Evolutionary conservation across 345 rosid genomes (phyloP).

Genomic region (Viola odorata): DNA sequence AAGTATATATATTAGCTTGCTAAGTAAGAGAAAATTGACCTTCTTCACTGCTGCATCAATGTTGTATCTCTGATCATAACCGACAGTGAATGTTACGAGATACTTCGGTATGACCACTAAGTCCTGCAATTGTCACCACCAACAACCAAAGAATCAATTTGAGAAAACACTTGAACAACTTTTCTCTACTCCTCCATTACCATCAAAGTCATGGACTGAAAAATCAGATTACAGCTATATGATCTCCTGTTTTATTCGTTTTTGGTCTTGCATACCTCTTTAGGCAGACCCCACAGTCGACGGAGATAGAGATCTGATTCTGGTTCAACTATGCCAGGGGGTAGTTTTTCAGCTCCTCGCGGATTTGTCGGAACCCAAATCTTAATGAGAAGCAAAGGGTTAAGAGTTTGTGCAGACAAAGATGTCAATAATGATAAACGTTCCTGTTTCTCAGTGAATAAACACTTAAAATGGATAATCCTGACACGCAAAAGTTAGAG

Average conservation of each 20-base stretch:
- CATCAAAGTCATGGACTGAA: neutral
- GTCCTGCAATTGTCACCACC: slow-evolving; percentile 64
- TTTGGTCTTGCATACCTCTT: slow-evolving; percentile 44
- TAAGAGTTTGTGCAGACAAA: slow-evolving; percentile 3
- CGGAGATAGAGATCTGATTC: slow-evolving; percentile 78
- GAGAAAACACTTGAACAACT: neutral
- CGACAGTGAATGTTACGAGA: slow-evolving; percentile 90
- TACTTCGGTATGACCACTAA: slow-evolving; percentile 50
- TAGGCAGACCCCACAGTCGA: slow-evolving; percentile 77
- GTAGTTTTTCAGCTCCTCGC: slow-evolving; percentile 85
- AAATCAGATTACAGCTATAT: neutral
- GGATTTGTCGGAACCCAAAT: slow-evolving; percentile 95
- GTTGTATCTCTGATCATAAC: slow-evolving; percentile 64
- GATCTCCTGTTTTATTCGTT: no score
- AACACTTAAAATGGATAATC: no score
- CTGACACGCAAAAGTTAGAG: no score
- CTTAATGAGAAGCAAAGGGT: slow-evolving; percentile 32
- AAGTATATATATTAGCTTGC: no score
- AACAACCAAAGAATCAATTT: slow-evolving; percentile 15
- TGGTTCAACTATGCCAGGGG: slow-evolving; percentile 66
- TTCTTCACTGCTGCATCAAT: slow-evolving; percentile 78
- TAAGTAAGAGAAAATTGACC: slow-evolving; percentile 32
- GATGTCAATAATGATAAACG: neutral
- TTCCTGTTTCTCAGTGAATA: neutral
- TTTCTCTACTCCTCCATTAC: no score